Base-by-base conservation (phyloP, 495 filamentous ascomycete species). In the Daldinia loculata region DNA sequence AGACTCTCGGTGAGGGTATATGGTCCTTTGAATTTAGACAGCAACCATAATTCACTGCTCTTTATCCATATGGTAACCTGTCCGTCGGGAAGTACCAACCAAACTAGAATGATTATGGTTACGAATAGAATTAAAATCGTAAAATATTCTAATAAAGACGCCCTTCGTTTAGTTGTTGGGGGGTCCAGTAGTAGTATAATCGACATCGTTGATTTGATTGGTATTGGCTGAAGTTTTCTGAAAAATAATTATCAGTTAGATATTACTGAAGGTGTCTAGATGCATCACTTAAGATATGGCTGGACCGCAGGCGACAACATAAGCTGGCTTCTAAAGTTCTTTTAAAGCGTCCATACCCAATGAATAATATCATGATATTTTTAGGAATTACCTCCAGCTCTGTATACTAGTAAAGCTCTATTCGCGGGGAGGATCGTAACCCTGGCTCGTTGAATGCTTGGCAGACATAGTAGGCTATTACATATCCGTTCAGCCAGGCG, bases 321-420 rank as follows among this genome's bases (percentile, higher is more conserved):
- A 38, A 30, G 17, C 52, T 17, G 59, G 14, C 30, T 6, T 63
- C 12, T 22, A 9, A 50, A 38, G 22, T 41, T 59, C 30, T 50
- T 38, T 61, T 56, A 55, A 67, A 61, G 43, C 43, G 8, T 50
- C n/a, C 7, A 50, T 50, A 50, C 19, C n/a, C 1, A 24, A 50
- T 50, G 43, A 50, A 41, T 38, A 50, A 41, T 38, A 38, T 58
- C 43, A 32, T 41, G 5, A 32, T 67, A 67, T 67, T 57, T 62
- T 62, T 68, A 61, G 58, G 29, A 57, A 62, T 29, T 26, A 30
- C 8, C 57, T 61, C 52, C 61, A 52, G 30, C 58, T 62, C 48
- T 39, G n/a, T 26, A 14, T 17, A 30, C 15, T 51, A 50, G 4
- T 19, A 57, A 62, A 39, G 51, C 30, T 52, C 24, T 30, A 39